Evolutionary conservation across 192 early-diverging fungal species (phyloP).

Genomic region (Oehlia diaphana): DNA sequence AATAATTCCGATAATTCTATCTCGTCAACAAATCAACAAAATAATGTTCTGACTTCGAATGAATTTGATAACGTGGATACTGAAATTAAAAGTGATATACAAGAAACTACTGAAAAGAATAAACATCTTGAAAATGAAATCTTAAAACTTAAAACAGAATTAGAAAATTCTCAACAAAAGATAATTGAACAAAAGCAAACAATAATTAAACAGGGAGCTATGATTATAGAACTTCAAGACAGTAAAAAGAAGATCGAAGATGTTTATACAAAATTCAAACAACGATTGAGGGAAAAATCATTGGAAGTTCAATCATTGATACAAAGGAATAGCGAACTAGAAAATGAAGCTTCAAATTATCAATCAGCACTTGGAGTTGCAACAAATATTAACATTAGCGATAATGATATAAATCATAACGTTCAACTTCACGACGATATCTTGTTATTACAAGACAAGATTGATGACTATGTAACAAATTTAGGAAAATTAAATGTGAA

Average conservation of each 20-base stretch:
- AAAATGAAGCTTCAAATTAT: constrained; percentile 1
- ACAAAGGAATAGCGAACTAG: background rate
- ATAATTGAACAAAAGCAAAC: too few relatives aligned
- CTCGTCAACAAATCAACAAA: background rate
- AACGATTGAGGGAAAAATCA: background rate
- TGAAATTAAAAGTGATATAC: too few relatives aligned
- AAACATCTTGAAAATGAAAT: background rate
- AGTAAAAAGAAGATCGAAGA: background rate
- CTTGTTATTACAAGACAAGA: background rate
- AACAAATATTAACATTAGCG: background rate
- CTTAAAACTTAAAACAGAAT: background rate
- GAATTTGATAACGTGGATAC: background rate
- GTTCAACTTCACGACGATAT: background rate
- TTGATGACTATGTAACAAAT: background rate
- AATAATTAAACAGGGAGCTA: too few relatives aligned
- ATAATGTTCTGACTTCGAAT: background rate
- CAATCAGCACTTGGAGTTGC: constrained; percentile 6
- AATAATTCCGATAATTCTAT: too few relatives aligned
- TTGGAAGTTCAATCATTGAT: background rate
- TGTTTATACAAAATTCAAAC: background rate
- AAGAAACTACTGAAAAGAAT: background rate
- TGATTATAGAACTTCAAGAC: too few relatives aligned
- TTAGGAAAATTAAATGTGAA: background rate
- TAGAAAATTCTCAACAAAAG: too few relatives aligned
- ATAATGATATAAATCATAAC: background rate